phyloP scores from a whole-genome alignment of 2,329 filamentous ascomycete genomes.

The Ascochyta koolunga region DNA sequence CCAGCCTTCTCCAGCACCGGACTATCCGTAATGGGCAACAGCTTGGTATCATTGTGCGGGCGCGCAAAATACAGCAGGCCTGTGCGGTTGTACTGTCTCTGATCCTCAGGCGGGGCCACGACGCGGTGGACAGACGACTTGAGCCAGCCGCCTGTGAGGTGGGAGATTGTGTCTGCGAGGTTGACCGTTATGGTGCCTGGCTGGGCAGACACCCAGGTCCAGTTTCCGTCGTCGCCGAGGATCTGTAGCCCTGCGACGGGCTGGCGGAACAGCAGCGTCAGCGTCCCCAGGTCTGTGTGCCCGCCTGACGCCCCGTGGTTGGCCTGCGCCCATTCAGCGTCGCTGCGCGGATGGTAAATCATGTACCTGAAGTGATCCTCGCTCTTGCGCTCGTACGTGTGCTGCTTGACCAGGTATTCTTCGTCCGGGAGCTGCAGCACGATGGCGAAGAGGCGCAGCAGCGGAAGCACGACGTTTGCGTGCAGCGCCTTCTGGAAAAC shows the following conservation, averaged over 20 bases:
- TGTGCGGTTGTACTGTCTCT: conserved; percentile 56
- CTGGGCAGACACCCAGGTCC: conserved; percentile 51
- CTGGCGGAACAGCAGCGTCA: conserved; percentile 65
- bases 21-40: conserved; percentile 48
- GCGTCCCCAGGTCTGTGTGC: conserved; percentile 63
- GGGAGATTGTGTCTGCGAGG: conserved; percentile 49
- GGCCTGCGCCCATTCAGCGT: conserved; percentile 53
- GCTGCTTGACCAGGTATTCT: conserved; percentile 61
- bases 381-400: conserved; percentile 63
- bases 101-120: conserved; percentile 56
- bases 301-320: conserved; percentile 56
- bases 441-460: conserved; percentile 66
- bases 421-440: conserved; percentile 66
- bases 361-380: conserved; percentile 70
- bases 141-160: conserved; percentile 51
- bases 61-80: conserved; percentile 60
- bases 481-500: conserved; percentile 58
- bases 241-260: conserved; percentile 65
- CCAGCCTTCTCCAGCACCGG: conserved; percentile 44
- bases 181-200: conserved; percentile 51
- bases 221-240: conserved; percentile 47
- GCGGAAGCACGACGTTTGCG: conserved; percentile 61
- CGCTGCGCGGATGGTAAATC: conserved; percentile 60
- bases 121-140: conserved; percentile 59
- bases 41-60: conserved; percentile 48